Base-by-base conservation (phyloP, 768 basidiomycete genomes). In the Naganishia kalamii region DNA sequence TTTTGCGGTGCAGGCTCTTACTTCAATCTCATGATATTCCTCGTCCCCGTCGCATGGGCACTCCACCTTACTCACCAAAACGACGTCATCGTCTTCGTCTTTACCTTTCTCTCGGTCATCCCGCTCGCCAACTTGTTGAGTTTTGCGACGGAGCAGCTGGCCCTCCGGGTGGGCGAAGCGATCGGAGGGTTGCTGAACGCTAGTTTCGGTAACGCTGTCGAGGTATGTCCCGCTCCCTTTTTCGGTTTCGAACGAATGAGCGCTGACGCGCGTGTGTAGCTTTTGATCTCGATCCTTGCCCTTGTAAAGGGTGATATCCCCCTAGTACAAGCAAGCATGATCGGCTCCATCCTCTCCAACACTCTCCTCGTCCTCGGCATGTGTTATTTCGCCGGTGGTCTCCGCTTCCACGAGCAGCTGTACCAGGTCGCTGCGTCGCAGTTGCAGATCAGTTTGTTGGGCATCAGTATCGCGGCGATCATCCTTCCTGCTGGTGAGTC, bases 111-210 rank as follows among this genome's bases (percentile, higher is more conserved):
- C 49, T 80, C 80, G 7, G 82, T 84, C 72, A 77, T 84, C 57
- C 84, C 83, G 2, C 79, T 84, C 40, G 64, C 83, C 30, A 82
- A 81, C 19, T 71, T 84, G 33, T 79, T 83, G 29, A 82, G 82
- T 3, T 79, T 84, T 41, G 83, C 82, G 37, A 84, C 84, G 0
- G 84, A 84, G 70, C 82, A 84, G 72, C 81, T 84, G 27, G 62
- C 66, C 5, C 33, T 68, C 15, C 46, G 52, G 4, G 81, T 81
- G 29, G 81, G 78, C 40, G 80, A 82, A 65, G 82, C 82, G 35
- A 74, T 84, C 12, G 83, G 83, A 60, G 84, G 83, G 48, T 71
- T 85, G 17, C 74, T 85, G 60, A 84, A 85, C 65, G 84, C 84
- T 4, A 83, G 82, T 0, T 74, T 84, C 35, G 83, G 83, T n/a